These are phyloP conservation scores for Aphanomyces astaci DNA, from an alignment of 352 stramenopile species.

Conservation along the genomic window DNA sequence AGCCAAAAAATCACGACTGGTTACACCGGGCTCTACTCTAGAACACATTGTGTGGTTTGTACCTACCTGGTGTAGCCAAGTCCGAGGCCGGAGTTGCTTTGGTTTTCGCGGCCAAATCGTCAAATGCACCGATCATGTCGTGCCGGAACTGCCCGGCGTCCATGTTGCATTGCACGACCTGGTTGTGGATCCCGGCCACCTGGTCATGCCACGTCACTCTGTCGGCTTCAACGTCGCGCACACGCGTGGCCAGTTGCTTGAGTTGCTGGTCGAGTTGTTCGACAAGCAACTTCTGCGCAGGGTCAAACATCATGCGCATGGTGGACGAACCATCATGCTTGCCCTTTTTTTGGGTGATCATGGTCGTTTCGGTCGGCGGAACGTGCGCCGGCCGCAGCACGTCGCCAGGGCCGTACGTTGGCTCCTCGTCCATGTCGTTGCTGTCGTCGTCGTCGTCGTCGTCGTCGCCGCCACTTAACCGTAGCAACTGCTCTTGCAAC, in stretches of 20 bases:
- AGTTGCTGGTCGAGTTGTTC: conserved; percentile 4
- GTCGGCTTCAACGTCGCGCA: neutral
- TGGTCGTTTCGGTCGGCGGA: neutral
- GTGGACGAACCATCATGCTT: neutral
- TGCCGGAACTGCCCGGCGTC: neutral
- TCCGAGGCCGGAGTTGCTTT: too few relatives aligned
- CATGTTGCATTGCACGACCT: neutral
- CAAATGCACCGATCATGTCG: neutral
- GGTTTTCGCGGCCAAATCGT: neutral
- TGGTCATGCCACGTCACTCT: neutral
- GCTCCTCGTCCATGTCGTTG: neutral
- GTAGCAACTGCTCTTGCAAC: neutral
- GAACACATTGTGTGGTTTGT: too few relatives aligned
- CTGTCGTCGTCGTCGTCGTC: neutral
- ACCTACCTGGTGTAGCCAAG: too few relatives aligned
- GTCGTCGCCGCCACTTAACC: neutral
- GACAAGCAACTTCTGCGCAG: neutral
- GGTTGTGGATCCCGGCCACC: neutral
- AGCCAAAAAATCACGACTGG: too few relatives aligned
- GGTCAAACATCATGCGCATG: neutral
- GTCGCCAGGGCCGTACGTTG: neutral
- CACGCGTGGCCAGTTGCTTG: neutral
- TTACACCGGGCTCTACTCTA: too few relatives aligned
- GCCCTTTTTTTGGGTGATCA: neutral
- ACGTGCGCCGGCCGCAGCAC: neutral